Percentiles rank a stretch among this genome's conserved stretches.
Conservation (phyloP, 495 filamentous ascomycete species). For the Penicillium silybi region DNA sequence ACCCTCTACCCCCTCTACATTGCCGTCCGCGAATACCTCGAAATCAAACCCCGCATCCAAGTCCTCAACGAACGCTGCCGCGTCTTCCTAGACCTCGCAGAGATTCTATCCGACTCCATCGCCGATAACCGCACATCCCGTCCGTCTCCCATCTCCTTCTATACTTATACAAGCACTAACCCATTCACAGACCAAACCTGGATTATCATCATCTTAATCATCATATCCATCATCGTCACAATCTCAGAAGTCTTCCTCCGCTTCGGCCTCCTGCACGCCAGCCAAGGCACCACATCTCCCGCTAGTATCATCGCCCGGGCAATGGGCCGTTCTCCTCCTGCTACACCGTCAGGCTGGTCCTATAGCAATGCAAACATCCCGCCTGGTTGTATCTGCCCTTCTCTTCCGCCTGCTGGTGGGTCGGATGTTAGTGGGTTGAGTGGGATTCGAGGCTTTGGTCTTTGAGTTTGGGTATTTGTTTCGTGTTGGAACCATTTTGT, state of each 20-base stretch:
- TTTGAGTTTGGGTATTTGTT: background rate
- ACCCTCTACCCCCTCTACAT: constrained; percentile 91
- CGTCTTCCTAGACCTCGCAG: constrained; percentile 94
- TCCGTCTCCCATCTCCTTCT: constrained; percentile 17
- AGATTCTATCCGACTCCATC: constrained; percentile 89
- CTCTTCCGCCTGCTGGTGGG: constrained; percentile 8
- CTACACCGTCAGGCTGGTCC: constrained; percentile 13
- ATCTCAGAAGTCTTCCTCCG: constrained; percentile 83
- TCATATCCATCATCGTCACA: constrained; percentile 86
- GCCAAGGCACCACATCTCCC: constrained; percentile 22
- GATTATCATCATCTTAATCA: constrained; percentile 95
- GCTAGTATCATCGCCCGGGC: constrained; percentile 18
- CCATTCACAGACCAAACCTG: constrained; percentile 65
- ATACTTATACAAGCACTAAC: constrained; percentile 2
- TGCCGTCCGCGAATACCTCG: constrained; percentile 94
- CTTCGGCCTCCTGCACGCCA: constrained; percentile 67
- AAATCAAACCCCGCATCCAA: constrained; percentile 91
- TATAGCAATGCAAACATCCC: constrained; percentile 11
- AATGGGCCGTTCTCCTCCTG: constrained; percentile 19
- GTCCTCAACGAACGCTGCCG: constrained; percentile 95
- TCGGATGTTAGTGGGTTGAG: constrained; percentile 3
- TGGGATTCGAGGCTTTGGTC: constrained; percentile 5
- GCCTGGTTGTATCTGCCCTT: constrained; percentile 26
- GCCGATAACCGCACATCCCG: constrained; percentile 90
- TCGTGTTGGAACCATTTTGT: background rate